Conservation (phyloP, 805 yeast species). For the Zygosaccharomyces kombuchaensis region DNA sequence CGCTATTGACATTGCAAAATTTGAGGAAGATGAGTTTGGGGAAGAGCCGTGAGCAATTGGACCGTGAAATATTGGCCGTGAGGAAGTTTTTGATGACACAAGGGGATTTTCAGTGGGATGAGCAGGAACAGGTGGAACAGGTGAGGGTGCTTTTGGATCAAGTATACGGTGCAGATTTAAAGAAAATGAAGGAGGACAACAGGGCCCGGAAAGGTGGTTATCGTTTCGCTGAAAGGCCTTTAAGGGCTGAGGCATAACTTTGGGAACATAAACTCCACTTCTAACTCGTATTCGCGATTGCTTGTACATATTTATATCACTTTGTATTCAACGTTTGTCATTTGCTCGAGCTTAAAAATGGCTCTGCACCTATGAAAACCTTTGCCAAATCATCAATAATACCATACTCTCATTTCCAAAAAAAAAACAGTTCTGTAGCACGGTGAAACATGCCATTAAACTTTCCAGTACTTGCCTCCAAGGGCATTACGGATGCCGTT, state of each 20-base stretch:
- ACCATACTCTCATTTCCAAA: background rate
- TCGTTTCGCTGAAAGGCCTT: slow-evolving; percentile 8
- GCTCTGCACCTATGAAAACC: background rate
- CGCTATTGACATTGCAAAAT: slow-evolving; percentile 22
- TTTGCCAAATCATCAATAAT: background rate
- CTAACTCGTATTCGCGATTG: background rate
- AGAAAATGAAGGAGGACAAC: background rate
- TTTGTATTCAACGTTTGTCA: background rate
- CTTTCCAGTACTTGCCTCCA: slow-evolving; percentile 56
- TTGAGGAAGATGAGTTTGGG: slow-evolving; percentile 21
- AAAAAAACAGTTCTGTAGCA: background rate
- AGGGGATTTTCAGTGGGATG: slow-evolving; percentile 13
- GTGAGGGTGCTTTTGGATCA: slow-evolving; percentile 9
- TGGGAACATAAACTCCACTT: background rate
- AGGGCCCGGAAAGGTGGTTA: background rate
- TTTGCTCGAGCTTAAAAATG: background rate
- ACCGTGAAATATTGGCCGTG: slow-evolving; percentile 17
- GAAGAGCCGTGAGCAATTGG: slow-evolving; percentile 17
- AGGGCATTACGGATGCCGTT: slow-evolving; percentile 75
- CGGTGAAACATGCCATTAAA: slow-evolving; percentile 2
- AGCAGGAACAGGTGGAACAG: slow-evolving; percentile 8
- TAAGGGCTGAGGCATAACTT: background rate
- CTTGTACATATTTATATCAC: background rate
- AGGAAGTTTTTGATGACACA: slow-evolving; percentile 15
- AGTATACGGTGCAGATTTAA: slow-evolving; percentile 1